These are phyloP conservation scores for Tribonema minus DNA, from an alignment of 108 stramenopile genomes.

Conservation along the genomic window DNA sequence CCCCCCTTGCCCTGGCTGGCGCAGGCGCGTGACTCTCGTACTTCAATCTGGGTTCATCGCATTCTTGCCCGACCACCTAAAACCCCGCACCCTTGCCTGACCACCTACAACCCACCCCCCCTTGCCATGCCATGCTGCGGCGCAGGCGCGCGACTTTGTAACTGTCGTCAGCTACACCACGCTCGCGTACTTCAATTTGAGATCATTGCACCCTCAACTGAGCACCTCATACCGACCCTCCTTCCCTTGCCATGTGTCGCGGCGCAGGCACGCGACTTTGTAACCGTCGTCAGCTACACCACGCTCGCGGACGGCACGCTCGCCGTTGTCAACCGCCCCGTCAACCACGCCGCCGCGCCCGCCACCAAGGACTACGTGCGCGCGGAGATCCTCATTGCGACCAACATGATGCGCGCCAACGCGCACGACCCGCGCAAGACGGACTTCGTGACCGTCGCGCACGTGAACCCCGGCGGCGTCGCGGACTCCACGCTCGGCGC, in stretches of 20 bases:
- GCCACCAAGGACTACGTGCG: slow-evolving; percentile 38
- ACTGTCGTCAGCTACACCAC: slow-evolving; percentile 24
- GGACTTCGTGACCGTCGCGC: slow-evolving; percentile 24
- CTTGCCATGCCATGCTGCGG: no score
- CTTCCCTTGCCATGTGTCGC: neutral
- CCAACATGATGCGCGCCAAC: slow-evolving; percentile 45
- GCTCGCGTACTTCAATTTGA: neutral
- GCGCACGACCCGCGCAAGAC: slow-evolving; percentile 24
- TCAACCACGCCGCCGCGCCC: slow-evolving; percentile 31
- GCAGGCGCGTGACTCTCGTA: no score
- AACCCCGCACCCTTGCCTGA: no score
- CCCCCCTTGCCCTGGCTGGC: no score
- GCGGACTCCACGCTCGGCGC: slow-evolving; percentile 19
- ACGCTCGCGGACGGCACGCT: slow-evolving; percentile 23
- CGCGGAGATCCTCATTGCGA: slow-evolving; percentile 38
- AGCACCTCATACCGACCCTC: neutral
- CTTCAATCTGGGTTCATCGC: no score
- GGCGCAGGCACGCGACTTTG: slow-evolving; percentile 32
- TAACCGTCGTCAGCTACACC: slow-evolving; percentile 25
- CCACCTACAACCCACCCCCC: no score
- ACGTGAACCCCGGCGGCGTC: slow-evolving; percentile 39
- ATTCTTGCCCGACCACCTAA: no score
- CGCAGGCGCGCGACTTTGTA: slow-evolving; percentile 35
- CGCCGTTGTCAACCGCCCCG: slow-evolving; percentile 16
- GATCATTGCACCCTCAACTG: neutral